A percentile compares a stretch with the other conserved stretches of the same genome.
Conservation (phyloP, 2,329 filamentous ascomycete genomes). For the Neophaeococcomyces mojaviensis region DNA sequence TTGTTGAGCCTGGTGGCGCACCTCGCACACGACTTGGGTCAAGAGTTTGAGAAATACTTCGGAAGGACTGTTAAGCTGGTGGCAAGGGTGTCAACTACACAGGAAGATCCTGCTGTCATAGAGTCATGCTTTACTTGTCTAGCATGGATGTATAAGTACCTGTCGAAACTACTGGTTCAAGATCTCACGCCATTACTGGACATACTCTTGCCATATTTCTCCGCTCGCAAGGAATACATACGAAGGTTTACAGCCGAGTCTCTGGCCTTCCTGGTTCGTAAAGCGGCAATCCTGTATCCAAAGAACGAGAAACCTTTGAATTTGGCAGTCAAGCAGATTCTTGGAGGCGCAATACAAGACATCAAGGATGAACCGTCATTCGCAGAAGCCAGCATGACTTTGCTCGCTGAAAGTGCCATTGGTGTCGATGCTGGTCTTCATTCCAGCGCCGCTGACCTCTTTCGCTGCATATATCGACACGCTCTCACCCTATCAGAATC, state of each 20-base stretch:
- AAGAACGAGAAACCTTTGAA: slow-evolving; percentile 63
- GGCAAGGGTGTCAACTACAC: slow-evolving; percentile 66
- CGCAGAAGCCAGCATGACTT: slow-evolving; percentile 58
- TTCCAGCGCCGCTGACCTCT: slow-evolving; percentile 48
- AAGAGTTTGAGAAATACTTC: slow-evolving; percentile 83
- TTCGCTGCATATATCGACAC: slow-evolving; percentile 37
- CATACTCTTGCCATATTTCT: slow-evolving; percentile 72
- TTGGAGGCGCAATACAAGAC: slow-evolving; percentile 53
- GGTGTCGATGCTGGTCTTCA: slow-evolving; percentile 53
- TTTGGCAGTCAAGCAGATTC: slow-evolving; percentile 63
- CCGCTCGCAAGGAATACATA: slow-evolving; percentile 75
- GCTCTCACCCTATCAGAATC: neutral
- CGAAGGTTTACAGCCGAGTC: slow-evolving; percentile 90
- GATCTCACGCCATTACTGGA: slow-evolving; percentile 79
- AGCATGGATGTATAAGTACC: slow-evolving; percentile 94
- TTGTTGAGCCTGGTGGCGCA: slow-evolving; percentile 81
- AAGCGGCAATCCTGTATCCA: slow-evolving; percentile 70
- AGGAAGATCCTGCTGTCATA: slow-evolving; percentile 77
- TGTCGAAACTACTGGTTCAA: slow-evolving; percentile 77
- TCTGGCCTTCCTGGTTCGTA: slow-evolving; percentile 85
- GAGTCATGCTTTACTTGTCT: slow-evolving; percentile 95
- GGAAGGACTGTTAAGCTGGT: slow-evolving; percentile 66
- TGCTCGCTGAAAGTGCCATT: slow-evolving; percentile 76
- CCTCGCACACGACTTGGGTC: slow-evolving; percentile 88
- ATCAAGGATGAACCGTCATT: slow-evolving; percentile 24